Percentiles rank a stretch among this genome's conserved stretches.
Conservation (phyloP, 805 yeast species). For the Zygosaccharomyces kombuchaensis region DNA sequence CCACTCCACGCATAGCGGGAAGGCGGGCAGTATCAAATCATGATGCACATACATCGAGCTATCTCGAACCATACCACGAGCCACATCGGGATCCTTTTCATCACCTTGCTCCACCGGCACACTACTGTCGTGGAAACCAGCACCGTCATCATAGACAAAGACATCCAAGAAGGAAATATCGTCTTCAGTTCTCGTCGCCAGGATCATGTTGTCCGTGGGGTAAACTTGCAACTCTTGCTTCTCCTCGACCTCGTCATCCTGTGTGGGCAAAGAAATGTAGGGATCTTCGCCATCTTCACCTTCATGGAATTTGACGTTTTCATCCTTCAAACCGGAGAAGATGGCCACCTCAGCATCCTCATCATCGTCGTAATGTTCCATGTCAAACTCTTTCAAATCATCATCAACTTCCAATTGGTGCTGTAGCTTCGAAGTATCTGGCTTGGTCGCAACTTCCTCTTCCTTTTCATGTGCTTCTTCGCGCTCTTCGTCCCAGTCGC, state of each 20-base stretch:
- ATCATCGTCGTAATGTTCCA: conserved; percentile 79
- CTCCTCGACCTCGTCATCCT: conserved; percentile 64
- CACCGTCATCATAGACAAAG: conserved; percentile 91
- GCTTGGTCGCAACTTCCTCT: conserved; percentile 21
- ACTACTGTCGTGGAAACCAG: conserved; percentile 69
- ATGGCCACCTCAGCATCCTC: conserved; percentile 60
- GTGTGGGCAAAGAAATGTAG: conserved; percentile 44
- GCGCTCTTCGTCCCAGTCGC: conserved; percentile 45
- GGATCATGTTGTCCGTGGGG: conserved; percentile 83
- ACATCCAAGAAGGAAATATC: conserved; percentile 89
- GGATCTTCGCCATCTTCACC: conserved; percentile 41
- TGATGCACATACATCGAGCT: conserved; percentile 87
- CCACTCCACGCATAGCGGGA: conserved; percentile 97
- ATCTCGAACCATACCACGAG: conserved; percentile 67
- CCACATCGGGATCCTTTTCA: conserved; percentile 65
- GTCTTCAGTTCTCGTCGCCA: conserved; percentile 94
- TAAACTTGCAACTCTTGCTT: conserved; percentile 79
- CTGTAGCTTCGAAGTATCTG: conserved; percentile 32
- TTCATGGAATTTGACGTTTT: conserved; percentile 52
- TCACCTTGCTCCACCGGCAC: conserved; percentile 64
- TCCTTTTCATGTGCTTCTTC: conserved; percentile 32
- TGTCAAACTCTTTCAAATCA: conserved; percentile 80
- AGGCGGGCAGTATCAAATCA: conserved; percentile 93
- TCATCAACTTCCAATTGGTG: conserved; percentile 67
- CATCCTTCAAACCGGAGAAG: conserved; percentile 68